These are phyloP conservation scores for Dentipellis sp. DNA, from an alignment of 768 basidiomycete species.

Conservation along the genomic window DNA sequence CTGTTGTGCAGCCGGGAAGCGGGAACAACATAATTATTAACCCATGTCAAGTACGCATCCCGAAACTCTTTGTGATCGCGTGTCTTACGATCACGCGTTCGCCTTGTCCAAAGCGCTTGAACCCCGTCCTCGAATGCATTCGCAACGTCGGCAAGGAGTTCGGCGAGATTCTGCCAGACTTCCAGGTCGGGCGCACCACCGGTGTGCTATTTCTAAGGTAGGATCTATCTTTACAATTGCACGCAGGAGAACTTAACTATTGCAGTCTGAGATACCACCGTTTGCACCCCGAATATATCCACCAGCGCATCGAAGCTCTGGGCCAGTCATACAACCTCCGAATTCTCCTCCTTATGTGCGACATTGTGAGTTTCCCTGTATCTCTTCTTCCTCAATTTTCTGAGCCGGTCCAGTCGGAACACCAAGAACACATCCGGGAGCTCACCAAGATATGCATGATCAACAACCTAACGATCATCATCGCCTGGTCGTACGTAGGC, in stretches of 20 bases:
- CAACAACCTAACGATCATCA: constrained; percentile 88
- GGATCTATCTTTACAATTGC: constrained; percentile 1
- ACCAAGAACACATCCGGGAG: constrained; percentile 86
- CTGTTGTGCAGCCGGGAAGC: constrained; percentile 23
- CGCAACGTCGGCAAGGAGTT: constrained; percentile 90
- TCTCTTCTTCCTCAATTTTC: background rate
- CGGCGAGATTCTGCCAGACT: constrained; percentile 89
- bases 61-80: too few species aligned
- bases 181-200: constrained; percentile 91
- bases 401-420: constrained; percentile 59
- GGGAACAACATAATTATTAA: constrained; percentile 27
- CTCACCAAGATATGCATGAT: constrained; percentile 90
- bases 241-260: background rate
- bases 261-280: constrained; percentile 86
- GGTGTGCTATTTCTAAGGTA: constrained; percentile 90
- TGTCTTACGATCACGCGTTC: background rate
- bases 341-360: constrained; percentile 82
- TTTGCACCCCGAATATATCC: constrained; percentile 95
- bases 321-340: constrained; percentile 75
- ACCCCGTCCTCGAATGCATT: constrained; percentile 82
- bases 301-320: constrained; percentile 81
- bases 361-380: constrained; percentile 56
- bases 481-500: constrained; percentile 74
- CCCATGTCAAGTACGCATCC: constrained; percentile 19
- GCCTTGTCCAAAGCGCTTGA: constrained; percentile 49